Base-by-base conservation (phyloP, 2,329 filamentous ascomycete species). In the Pezicula neosporulosa region DNA sequence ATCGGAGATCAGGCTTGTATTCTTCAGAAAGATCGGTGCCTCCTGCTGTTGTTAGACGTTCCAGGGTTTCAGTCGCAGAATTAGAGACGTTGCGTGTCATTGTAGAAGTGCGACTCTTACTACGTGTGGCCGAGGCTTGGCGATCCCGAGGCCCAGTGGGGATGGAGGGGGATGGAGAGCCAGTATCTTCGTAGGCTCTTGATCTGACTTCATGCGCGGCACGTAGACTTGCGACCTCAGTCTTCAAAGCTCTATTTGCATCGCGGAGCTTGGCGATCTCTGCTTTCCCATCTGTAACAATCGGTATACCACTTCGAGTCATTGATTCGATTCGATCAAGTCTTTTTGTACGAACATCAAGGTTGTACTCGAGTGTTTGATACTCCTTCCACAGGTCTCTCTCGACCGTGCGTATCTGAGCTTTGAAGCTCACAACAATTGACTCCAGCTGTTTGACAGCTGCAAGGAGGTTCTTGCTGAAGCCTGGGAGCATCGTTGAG, bases 321-420 rank as follows among this genome's bases (percentile, higher is more conserved):
- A 90, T 80, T 15, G 85, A 83, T 70, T 99, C 94, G 1, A 99
- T 77, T 3, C 89, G 83, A 58, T 97, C 93, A 28, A 99, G 81
- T 60, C 90, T 90, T 73, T 95, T 94, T 53, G 86, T 80, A 15
- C 91, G 85, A 24, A 84, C 72, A 49, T 94, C 89, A 27, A 97
- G 82, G 36, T 85, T 89, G 60, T 84, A 85, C 68, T 97, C 91
- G 1, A 99, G 77, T 0, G 80, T 82, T 63, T 95, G 89, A 64
- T 97, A 97, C 64, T 97, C 92, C 56, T 90, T 89, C 73, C 86
- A 87, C n/a, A 97, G 73, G 54, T 96, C 89, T 45, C 89, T 85
- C 68, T 99, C 94, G n/a, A 97, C 85, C 6, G 78, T 76, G 63
- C 89, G 89, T 65, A 97, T 89, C 53, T 90, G 86, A 37, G 79